Evolutionary conservation across 139 green algal genomes (phyloP).

Genomic region (Chlamydomonas sp.): DNA sequence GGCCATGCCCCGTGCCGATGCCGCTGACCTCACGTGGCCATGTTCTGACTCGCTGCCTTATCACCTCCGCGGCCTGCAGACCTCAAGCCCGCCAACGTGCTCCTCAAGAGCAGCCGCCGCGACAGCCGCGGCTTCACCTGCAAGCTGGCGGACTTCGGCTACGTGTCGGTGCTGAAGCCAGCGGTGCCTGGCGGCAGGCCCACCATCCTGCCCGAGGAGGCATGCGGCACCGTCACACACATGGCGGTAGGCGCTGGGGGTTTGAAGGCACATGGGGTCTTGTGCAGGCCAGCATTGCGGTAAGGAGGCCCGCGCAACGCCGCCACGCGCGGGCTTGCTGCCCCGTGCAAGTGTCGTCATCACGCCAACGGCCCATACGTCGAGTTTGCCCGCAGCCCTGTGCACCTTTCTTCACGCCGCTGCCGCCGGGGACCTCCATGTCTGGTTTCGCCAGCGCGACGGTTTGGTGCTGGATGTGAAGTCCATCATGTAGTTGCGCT

Average conservation of each 20-base stretch:
- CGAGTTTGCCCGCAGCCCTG: no score
- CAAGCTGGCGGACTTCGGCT: slow-evolving; percentile 39
- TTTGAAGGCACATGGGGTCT: no score
- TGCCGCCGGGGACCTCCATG: no score
- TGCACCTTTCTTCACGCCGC: no score
- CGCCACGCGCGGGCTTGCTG: no score
- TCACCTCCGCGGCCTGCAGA: slow-evolving; percentile 41
- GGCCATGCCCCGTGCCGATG: no score
- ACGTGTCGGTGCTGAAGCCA: slow-evolving; percentile 34
- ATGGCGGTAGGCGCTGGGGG: not conserved
- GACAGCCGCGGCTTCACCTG: slow-evolving; percentile 44
- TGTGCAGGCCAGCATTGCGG: no score
- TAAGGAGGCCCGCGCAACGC: no score
- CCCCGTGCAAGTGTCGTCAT: no score
- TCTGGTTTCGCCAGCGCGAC: not conserved
- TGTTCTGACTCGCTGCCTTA: no score
- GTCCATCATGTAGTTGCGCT: no score
- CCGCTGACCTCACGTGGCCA: not conserved
- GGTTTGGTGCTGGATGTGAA: not conserved
- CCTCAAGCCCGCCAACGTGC: slow-evolving; percentile 77
- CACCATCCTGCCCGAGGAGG: slow-evolving; percentile 32
- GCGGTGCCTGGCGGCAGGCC: slow-evolving; percentile 4
- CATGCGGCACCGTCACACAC: slow-evolving; percentile 25
- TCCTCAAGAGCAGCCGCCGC: slow-evolving; percentile 52
- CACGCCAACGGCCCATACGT: no score